Conservation (phyloP, 495 filamentous ascomycete species). For the Thermothielavioides terrestris region DNA sequence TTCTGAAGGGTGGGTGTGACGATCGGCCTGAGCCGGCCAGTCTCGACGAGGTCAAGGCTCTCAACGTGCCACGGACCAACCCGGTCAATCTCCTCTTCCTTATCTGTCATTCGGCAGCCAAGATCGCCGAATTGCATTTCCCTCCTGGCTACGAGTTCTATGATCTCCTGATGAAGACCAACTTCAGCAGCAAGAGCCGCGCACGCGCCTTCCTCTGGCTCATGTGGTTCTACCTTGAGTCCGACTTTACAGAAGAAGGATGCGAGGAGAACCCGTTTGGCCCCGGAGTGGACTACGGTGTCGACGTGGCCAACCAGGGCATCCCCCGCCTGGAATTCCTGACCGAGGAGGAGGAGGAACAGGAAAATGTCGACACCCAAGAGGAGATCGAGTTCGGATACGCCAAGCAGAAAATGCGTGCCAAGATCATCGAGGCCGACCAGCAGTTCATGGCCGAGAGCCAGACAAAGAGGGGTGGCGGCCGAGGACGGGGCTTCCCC, state of each 20-base stretch:
- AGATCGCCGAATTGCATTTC: conserved; percentile 90
- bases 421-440: conserved; percentile 55
- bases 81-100: conserved; percentile 97
- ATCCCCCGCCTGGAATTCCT: conserved; percentile 73
- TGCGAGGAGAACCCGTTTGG: conserved; percentile 87
- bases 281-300: conserved; percentile 55
- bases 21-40: conserved; percentile 81
- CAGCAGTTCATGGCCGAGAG: conserved; percentile 42
- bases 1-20: conserved; percentile 93
- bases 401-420: conserved; percentile 73
- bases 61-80: conserved; percentile 73
- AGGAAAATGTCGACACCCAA: conserved; percentile 83
- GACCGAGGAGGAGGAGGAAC: conserved; percentile 63
- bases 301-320: conserved; percentile 60
- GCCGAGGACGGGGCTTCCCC: conserved; percentile 19
- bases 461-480: conserved; percentile 38
- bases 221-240: conserved; percentile 99
- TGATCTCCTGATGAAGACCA: conserved; percentile 86
- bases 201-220: conserved; percentile 91
- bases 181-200: conserved; percentile 71
- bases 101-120: conserved; percentile 80
- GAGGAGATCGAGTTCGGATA: conserved; percentile 83
- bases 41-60: conserved; percentile 67
- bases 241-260: conserved; percentile 77
- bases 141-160: conserved; percentile 81